Conservation (phyloP, 331 rosid species). For the Stylosanthes scabra region DNA sequence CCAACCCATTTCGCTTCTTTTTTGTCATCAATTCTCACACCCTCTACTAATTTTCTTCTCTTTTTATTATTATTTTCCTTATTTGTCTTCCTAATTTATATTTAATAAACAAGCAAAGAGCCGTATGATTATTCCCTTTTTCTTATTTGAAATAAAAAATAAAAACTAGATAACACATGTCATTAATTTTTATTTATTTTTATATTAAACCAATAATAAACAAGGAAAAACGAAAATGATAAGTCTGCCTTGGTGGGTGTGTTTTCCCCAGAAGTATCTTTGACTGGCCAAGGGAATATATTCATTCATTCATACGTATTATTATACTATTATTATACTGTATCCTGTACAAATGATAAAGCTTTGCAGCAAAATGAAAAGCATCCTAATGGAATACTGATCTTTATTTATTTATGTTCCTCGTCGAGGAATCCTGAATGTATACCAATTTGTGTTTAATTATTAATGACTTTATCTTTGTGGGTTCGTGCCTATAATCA, state of each 20-base stretch:
- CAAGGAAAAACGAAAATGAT: neutral
- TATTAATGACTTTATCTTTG: neutral
- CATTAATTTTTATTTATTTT: too few relatives aligned
- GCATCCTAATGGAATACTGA: too few relatives aligned
- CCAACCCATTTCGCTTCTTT: constrained; percentile 34
- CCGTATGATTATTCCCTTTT: too few relatives aligned
- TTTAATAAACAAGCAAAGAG: neutral
- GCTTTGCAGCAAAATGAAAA: too few relatives aligned
- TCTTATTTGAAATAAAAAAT: too few relatives aligned
- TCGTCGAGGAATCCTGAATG: too few relatives aligned
- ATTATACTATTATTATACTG: too few relatives aligned
- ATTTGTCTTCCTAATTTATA: constrained; percentile 23
- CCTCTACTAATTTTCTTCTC: neutral
- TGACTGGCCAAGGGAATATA: constrained; percentile 50
- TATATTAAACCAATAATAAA: neutral
- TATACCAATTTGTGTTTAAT: neutral
- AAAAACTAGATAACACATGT: too few relatives aligned
- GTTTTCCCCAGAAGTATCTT: constrained; percentile 48
- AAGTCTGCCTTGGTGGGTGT: constrained; percentile 47
- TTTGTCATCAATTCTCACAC: constrained; percentile 23
- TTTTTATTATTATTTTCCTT: too few relatives aligned
- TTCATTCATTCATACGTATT: neutral
- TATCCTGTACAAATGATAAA: too few relatives aligned
- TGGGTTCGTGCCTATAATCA: neutral
- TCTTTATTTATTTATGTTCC: too few relatives aligned